Base-by-base conservation (phyloP, 768 basidiomycete species). In the Tephrocybe rancida region DNA sequence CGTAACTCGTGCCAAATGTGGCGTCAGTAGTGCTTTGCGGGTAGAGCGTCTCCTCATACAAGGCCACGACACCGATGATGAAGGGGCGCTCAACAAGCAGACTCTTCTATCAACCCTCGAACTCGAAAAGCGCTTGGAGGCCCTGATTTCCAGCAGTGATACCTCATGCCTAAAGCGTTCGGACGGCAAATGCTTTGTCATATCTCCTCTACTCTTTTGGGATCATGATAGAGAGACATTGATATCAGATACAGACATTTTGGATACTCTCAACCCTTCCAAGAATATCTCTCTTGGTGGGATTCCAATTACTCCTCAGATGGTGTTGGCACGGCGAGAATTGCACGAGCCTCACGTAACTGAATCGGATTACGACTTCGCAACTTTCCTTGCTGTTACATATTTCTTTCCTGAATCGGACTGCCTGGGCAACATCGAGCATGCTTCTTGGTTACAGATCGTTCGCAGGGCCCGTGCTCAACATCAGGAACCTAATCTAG, bases 181-280 rank as follows among this genome's bases (percentile, higher is more conserved):
- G 3, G 72, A 78, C 37, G 82, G 78, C 13, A 70, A 73, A 51
- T 94, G 92, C 67, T 76, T 92, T 46, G 81, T 85, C 27, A 67
- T 91, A 54, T 89, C 87, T 25, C 92, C 92, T 5, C 72, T 88
- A 25, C 78, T 80, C 7, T 92, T 90, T 65, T 93, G 91, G 92
- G 63, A 78, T 34, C 76, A 89, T 61, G 81, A 90, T 61, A 73
- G 80, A 64, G 70, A 73, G 10, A 64, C 71, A 14, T 68, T 93
- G 27, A 69, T 64, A 38, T 72, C 78, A 5, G 87, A 89, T 64
- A 48, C 61, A 37, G 79, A 85, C 61, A 74, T 92, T 25, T 68
- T 84, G 49, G 76, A 81, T 46, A 84, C 88, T 1, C 72, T 93
- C 54, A 80, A 76, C 54, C 52, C 69, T 37, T 70, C 72, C 32